These are phyloP conservation scores for Moringa oleifera DNA, from an alignment of 345 rosid species.

Conservation along the genomic window DNA sequence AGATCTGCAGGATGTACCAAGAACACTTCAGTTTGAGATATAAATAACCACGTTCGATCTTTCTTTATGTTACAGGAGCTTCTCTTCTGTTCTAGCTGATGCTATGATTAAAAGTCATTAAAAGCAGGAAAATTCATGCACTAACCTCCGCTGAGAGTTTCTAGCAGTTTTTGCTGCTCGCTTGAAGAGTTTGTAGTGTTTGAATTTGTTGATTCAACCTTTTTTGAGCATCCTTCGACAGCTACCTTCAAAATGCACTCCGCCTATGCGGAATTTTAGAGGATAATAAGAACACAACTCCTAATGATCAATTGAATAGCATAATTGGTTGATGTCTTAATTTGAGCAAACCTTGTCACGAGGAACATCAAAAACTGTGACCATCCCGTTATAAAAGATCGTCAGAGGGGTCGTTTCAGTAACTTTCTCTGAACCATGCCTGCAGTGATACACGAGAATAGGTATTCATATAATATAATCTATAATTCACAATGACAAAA, in stretches of 20 bases:
- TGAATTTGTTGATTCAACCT: constrained; percentile 22
- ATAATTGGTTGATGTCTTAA: background rate
- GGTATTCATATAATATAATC: background rate
- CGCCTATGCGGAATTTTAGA: constrained; percentile 23
- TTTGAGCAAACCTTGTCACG: constrained; percentile 39
- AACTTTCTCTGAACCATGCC: constrained; percentile 23
- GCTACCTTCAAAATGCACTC: constrained; percentile 58
- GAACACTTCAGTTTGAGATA: background rate
- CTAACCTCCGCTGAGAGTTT: constrained; percentile 55
- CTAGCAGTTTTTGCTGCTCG: constrained; percentile 40
- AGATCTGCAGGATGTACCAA: constrained; percentile 37
- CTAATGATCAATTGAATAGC: background rate
- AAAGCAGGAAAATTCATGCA: background rate
- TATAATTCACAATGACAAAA: background rate
- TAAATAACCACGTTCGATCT: no score
- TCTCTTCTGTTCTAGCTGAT: background rate
- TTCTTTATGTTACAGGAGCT: no score
- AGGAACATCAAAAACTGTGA: constrained; percentile 57
- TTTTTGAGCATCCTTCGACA: constrained; percentile 32
- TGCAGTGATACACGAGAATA: background rate
- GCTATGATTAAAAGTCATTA: background rate
- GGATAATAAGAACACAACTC: background rate
- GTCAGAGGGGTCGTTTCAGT: constrained; percentile 64
- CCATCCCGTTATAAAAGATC: constrained; percentile 84
- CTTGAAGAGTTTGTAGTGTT: constrained; percentile 14